Evolutionary conservation across 2,329 filamentous ascomycete genomes (phyloP).

Genomic region (Colletotrichum magnum): DNA sequence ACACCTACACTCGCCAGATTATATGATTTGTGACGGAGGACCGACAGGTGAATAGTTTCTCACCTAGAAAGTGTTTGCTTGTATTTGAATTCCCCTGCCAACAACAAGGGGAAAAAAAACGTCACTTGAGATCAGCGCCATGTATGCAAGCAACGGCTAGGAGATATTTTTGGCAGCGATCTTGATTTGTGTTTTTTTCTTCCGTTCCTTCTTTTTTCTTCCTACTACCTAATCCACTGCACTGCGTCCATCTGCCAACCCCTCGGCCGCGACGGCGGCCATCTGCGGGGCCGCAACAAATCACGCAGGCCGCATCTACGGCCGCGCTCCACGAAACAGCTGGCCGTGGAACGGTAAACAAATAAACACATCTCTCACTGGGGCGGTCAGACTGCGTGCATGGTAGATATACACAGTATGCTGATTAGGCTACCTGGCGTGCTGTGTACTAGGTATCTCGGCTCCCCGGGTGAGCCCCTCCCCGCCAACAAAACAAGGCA

Average conservation of each 20-base stretch:
- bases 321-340: slow-evolving; percentile 33
- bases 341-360: slow-evolving; percentile 34
- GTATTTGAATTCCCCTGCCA: neutral
- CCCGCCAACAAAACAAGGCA: slow-evolving; percentile 12
- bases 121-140: slow-evolving; percentile 13
- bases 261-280: neutral
- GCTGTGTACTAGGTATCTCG: slow-evolving; percentile 29
- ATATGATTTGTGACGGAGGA: no score
- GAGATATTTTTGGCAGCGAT: neutral
- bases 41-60: no score
- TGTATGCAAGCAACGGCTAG: neutral
- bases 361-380: slow-evolving; percentile 7
- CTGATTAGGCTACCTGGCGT: slow-evolving; percentile 37
- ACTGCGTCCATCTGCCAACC: neutral
- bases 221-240: neutral
- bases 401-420: slow-evolving; percentile 34
- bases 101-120: neutral
- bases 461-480: slow-evolving; percentile 4
- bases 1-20: no score
- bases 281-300: slow-evolving; percentile 20
- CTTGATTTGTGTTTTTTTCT: no score
- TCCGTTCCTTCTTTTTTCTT: no score
- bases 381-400: neutral
- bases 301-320: slow-evolving; percentile 32
- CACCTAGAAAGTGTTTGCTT: no score